Evolutionary conservation across 106 monocot species (phyloP), one percentile per base, ranked within the genome.

Genomic region (Xerophyta viscosa): DNA sequence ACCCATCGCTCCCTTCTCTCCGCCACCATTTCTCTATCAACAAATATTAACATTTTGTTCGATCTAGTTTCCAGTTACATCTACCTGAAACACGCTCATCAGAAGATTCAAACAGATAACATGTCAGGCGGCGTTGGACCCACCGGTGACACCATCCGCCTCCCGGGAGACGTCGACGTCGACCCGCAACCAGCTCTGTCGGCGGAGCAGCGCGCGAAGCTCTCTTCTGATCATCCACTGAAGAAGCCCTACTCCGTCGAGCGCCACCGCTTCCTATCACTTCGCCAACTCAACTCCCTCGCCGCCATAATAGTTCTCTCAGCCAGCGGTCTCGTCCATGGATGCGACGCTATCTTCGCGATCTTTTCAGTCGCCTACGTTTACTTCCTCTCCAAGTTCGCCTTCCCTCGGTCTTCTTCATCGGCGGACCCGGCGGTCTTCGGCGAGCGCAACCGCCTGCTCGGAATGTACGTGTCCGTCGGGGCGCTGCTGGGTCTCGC

Each of bases 281-380:
- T 87, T 53, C 76, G 60, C 27, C 86, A 92, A 41, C 70, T 87
- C 54, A 80, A 60, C 83, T 39, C 71, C 36, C 73, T 93, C 11
- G 74, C 80, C 54, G 54, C 71, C 39, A 50, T 71, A 21, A 44
- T 64, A 46, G 48, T 69, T 48, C 68, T 93, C 39, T 58, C 72
- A 31, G 73, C 69, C 65, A 66, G 63, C 68, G 77, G 84, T 53
- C 62, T 80, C 62, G 77, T 88, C 31, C 18, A 65, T 27, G 11
- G 36, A 31, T 21, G 37, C 37, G 87, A 87, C 63, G 13, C 76
- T 25, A 47, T 66, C 29, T 79, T 94, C 71, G 50, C 61, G 33
- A 4, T 76, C 49, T 36, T 76, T 65, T 65, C 79, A 52, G 26
- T 68, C 47, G 39, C 58, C 60, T 84, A 84, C 79, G 18, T 79